Evolutionary conservation across 495 filamentous ascomycete species (phyloP).

Genomic region (Massariosphaeria phaeospora): DNA sequence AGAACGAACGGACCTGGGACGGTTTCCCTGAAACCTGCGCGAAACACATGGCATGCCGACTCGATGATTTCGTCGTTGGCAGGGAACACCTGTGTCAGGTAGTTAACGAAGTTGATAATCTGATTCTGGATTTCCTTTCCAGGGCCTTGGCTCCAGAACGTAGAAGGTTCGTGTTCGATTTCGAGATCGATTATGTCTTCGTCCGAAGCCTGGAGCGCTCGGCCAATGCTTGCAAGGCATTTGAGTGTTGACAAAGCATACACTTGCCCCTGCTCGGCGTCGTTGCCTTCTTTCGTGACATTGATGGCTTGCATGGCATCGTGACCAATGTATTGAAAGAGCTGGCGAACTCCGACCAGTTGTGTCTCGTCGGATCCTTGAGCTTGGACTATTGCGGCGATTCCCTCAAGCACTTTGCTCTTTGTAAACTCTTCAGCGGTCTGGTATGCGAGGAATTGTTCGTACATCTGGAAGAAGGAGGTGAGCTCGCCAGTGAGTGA

Average conservation of each 20-base stretch:
- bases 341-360: constrained; percentile 54
- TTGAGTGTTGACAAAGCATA: constrained; percentile 62
- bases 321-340: constrained; percentile 60
- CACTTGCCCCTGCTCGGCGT: constrained; percentile 47
- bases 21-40: constrained; percentile 73
- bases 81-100: constrained; percentile 46
- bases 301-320: constrained; percentile 45
- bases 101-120: constrained; percentile 54
- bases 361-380: constrained; percentile 60
- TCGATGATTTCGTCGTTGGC: constrained; percentile 64
- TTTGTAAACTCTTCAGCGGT: constrained; percentile 66
- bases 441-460: constrained; percentile 55
- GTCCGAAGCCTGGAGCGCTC: constrained; percentile 67
- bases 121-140: constrained; percentile 53
- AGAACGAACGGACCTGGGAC: constrained; percentile 74
- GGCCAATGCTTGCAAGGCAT: constrained; percentile 72
- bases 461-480: constrained; percentile 73
- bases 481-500: constrained; percentile 65
- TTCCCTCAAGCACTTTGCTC: constrained; percentile 74
- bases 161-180: constrained; percentile 36
- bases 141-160: constrained; percentile 57
- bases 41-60: constrained; percentile 67
- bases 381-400: constrained; percentile 79
- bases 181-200: constrained; percentile 67
- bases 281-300: constrained; percentile 31